Evolutionary conservation across 2,329 filamentous ascomycete genomes (phyloP), one percentile per base, ranked within the genome.

Genomic region (Aspergillus neoniger): DNA sequence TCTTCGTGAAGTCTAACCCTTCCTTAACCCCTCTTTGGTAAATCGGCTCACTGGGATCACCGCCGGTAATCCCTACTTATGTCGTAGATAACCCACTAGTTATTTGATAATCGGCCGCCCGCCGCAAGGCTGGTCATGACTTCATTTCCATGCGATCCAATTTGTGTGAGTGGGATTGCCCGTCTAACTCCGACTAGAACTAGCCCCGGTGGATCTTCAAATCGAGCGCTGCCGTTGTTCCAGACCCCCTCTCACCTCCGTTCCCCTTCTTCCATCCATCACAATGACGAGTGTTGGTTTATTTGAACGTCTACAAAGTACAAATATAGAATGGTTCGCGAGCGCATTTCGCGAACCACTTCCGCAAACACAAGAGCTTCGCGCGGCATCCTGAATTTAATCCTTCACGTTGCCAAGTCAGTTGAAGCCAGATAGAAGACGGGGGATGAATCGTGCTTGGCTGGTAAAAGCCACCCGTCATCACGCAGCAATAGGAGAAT

Each of bases 401-500:
- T 36, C 12, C 12, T 36, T 52, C 30, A 19, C 10, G 17, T 28
- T 55, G 52, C 52, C 52, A 55, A 55, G 52, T 44, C 52, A 55
- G 39, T 54, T 39, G 23, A 36, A 36, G 21, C 52, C 39, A 43
- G 41, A 44, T 23, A 55, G 21, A 14, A 8, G 23, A 15, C n/a
- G 25, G 30, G 8, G 6, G 5, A n/a, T 17, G 39, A 56, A 58
- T 44, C 41, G 59, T 60, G 48, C 61, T 65, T 63, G 57, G 60
- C 58, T 44, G 17, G 32, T 14, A 41, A 30, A 48, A 58, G 64
- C 61, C 61, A 63, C 61, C 61, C 57, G 59, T 58, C 58, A 61
- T 55, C 63, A 62, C 61, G 57, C 49, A 61, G 56, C 63, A 62
- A 59, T 57, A 65, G 59, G 59, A 62, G 61, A 62, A 62, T 62